Evolutionary conservation across 2,329 filamentous ascomycete species (phyloP), one percentile per base, ranked within the genome.

Genomic region (Macroventuria anomochaeta): DNA sequence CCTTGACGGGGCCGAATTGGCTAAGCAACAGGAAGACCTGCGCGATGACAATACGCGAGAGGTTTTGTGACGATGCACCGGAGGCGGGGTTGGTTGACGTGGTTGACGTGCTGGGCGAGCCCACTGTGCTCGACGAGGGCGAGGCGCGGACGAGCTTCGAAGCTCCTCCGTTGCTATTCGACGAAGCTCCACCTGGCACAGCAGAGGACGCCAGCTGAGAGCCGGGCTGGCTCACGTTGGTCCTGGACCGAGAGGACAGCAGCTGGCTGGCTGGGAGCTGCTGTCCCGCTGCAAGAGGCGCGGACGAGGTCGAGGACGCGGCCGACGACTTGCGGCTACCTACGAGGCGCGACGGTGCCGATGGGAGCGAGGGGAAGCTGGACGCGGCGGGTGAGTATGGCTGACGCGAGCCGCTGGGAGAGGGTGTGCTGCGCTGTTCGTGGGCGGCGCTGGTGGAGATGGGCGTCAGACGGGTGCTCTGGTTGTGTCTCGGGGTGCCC

Each of bases 1-100:
- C 92, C 76, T 95, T 97, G 73, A 97, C 89, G 28, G 91, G 92
- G 18, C 70, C 69, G 37, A 75, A 69, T 54, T 75, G 72, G 79
- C 93, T 95, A 63, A 99, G 84, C 53, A 99, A 85, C 61, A 99
- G 87, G 79, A 95, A 96, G 63, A 97, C 87, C 81, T 99, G 95
- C 62, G 95, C 92, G 70, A 96, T 88, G 68, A 95, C 92, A 75
- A 99, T 95, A 79, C 96, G 97, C 57, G 89, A 89, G 67, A 97
- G 83, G 33, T 69, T 75, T 17, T 76, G 74, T 11, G 79, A 75
- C 39, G 77, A 69, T 36, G 73, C 75, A 34, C 58, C 57, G 59
- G 75, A 70, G 47, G 71, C 67, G 63, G 68, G 76, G 68, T 76
- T 83, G 76, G 67, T 77, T 67, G 72, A 77, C 48, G 81, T 83